Evolutionary conservation across 768 basidiomycete genomes (phyloP), one percentile per base, ranked within the genome.

Genomic region (Panaeolus papilionaceus): DNA sequence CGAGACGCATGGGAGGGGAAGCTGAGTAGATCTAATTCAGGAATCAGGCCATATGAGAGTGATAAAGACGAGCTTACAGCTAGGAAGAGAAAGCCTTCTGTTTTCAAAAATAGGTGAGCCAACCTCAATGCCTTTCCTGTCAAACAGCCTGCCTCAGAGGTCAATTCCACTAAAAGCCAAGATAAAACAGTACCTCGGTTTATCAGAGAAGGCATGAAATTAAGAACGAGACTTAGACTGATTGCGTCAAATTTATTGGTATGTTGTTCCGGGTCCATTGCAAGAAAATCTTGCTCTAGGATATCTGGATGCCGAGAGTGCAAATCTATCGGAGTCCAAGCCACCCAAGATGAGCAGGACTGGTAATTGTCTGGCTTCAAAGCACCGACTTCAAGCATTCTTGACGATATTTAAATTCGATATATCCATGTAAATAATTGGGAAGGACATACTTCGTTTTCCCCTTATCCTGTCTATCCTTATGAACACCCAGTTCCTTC

Each of bases 331-430:
- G 94, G 89, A 0, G 84, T 87, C 37, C 83, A 83, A 18, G 87
- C 81, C 63, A 98, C 88, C 94, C 95, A 97, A 1, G 85, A 78
- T 10, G 82, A 75, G 68, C 88, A 91, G 4, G 83, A 78, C 6
- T 77, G 80, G 73, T 92, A 96, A 77, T 96, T 98, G 72, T 94
- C 91, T 10, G 92, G 93, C 68, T 86, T 89, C 54, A 98, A 81
- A 12, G 96, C 95, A 0, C 96, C 95, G 1, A 96, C 92, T 79
- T 98, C 95, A 4, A 98, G 85, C 64, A 97, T 79, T 64, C 95
- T 96, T 42, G 37, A 67, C 37, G 63, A n/a, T 20, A 47, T 37
- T 38, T 33, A 37, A 28, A 33, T 64, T 18, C 49, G 37, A 38
- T 62, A 62, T 62, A 28, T 33, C 11, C 49, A 14, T 63, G 18